Evolutionary conservation across 192 early-diverging fungal species (phyloP), one percentile per base, ranked within the genome.

Genomic region (Gryganskiella cystojenkinii): DNA sequence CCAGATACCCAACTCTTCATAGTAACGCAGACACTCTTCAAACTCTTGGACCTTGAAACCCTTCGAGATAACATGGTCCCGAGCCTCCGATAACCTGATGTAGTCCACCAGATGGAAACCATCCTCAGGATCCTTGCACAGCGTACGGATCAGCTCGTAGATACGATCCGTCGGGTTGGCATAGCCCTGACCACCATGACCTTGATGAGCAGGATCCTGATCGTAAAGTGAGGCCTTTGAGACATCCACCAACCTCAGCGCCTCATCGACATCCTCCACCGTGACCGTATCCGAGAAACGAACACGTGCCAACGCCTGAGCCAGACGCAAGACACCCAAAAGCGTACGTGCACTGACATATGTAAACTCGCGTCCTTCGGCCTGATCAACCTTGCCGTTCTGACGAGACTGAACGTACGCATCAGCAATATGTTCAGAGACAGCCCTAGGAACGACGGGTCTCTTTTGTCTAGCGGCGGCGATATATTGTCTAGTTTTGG

Each of bases 291-390:
- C 87, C 22, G 88, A 83, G 53, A 90, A 89, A 15, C 94, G 87
- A 31, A 97, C 70, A 56, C 95, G 91, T 0, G 95, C 94, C 79
- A 91, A 82, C 25, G 94, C 94, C 71, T 91, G 91, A 22, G 94
- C 83, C 67, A 97, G 79, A 34, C 95, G 93, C 64, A 97, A 84
- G 22, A 97, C 90, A 51, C 89, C 93, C 70, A 99, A 80, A 51
- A 99, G 82, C 10, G 95, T 95, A 82, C 98, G 88, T 9, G 93
- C 92, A 57, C 84, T 90, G 1, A 92, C 91, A 85, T 95, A 94
- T 49, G 93, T 90, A 55, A 92, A 89, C 63, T 94, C 90, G 42
- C 85, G 80, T 28, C 86, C 82, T 17, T 64, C 57, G 30, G 80
- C 83, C 24, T 83, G 73, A 37, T 84, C 81, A 11, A 73, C 62